Evolutionary conservation across 805 yeast species (phyloP).

Genomic region (Wilhelminamyces savonicus): DNA sequence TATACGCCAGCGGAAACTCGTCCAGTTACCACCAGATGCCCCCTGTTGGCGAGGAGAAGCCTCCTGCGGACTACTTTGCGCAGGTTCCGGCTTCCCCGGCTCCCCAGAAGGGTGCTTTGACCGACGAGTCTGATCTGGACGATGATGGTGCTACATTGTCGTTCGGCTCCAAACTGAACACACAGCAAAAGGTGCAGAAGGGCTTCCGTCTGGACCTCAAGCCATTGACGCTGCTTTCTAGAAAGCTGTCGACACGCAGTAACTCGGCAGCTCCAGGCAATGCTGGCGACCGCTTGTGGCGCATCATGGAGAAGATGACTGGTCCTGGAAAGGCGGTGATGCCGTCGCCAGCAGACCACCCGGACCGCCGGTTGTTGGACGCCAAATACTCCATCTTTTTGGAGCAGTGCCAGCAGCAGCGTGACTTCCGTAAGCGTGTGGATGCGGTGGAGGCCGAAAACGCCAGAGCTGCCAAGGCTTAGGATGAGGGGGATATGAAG

Average conservation of each 20-base stretch:
- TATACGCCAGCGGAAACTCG: constrained; percentile 24
- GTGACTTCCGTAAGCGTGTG: constrained; percentile 65
- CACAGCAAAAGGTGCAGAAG: constrained; percentile 42
- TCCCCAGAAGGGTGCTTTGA: constrained; percentile 5
- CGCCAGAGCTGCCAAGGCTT: too few species aligned
- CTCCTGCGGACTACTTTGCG: constrained; percentile 29
- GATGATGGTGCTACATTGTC: constrained; percentile 46
- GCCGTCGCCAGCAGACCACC: constrained; percentile 53
- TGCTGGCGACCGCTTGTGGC: constrained; percentile 72
- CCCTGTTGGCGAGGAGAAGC: constrained; percentile 26
- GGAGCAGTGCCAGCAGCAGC: constrained; percentile 82
- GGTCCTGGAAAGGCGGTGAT: constrained; percentile 75
- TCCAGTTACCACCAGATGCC: constrained; percentile 25
- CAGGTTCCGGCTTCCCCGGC: constrained; percentile 15
- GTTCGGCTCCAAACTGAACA: constrained; percentile 53
- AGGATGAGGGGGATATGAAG: too few species aligned
- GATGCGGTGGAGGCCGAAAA: constrained; percentile 36
- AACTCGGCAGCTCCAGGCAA: constrained; percentile 9
- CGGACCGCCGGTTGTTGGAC: constrained; percentile 65
- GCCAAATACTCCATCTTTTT: constrained; percentile 82
- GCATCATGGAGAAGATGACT: constrained; percentile 75
- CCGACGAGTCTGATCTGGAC: constrained; percentile 28
- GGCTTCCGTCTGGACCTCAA: constrained; percentile 31
- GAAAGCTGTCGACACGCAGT: constrained; percentile 12
- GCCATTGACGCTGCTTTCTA: constrained; percentile 29